Percentiles rank a stretch among this genome's conserved stretches.
phyloP scores from a whole-genome alignment of 2,329 filamentous ascomycete species.

The Xylariaceae sp. region DNA sequence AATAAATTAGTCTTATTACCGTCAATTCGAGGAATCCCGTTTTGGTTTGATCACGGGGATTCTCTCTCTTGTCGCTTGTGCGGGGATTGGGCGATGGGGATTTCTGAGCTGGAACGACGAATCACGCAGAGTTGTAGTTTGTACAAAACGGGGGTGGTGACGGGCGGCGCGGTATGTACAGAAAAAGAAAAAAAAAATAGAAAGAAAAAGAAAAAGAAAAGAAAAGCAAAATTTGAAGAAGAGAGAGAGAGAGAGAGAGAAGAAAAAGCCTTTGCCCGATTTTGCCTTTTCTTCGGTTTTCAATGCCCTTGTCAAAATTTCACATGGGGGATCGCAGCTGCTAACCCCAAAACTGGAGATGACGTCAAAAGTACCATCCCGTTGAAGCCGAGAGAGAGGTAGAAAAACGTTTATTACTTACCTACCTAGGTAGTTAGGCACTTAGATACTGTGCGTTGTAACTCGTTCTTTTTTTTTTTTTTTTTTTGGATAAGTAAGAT shows the following conservation, averaged over 20 bases:
- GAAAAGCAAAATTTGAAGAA: not conserved
- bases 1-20: no score
- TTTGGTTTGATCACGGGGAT: no score
- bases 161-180: not conserved
- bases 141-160: not conserved
- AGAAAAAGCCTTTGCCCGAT: no score
- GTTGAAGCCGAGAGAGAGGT: no score
- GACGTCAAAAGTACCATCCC: constrained; percentile 13
- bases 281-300: no score
- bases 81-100: not conserved
- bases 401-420: not conserved
- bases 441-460: no score
- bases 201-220: not conserved
- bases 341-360: constrained; percentile 12
- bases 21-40: no score
- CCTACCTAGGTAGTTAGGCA: not conserved
- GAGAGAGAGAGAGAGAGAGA: not conserved
- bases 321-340: constrained; percentile 11
- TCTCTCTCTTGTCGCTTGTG: not conserved
- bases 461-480: no score
- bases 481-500: no score
- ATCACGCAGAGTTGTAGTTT: not conserved
- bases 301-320: constrained; percentile 3
- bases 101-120: not conserved
- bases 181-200: not conserved